Conservation (phyloP, 2,329 filamentous ascomycete species). For the Claviceps sp. region DNA sequence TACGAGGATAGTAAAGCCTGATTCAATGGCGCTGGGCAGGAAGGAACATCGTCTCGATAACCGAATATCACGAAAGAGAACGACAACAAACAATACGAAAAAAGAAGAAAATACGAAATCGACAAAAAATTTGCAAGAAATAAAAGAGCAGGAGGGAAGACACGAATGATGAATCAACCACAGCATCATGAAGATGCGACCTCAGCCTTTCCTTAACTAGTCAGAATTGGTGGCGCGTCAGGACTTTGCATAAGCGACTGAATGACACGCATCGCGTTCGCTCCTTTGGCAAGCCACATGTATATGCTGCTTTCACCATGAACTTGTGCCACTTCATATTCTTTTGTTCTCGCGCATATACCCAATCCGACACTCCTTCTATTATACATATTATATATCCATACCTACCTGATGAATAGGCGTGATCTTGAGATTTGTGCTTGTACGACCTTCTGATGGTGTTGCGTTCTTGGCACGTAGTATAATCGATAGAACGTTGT, state of each 20-base stretch:
- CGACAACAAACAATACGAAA: not conserved
- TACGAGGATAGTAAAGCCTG: conserved; percentile 14
- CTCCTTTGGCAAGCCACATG: not conserved
- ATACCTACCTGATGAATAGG: too few species aligned
- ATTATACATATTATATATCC: too few species aligned
- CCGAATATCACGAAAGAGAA: not conserved
- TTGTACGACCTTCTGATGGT: too few species aligned
- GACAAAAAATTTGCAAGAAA: not conserved
- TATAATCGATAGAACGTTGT: too few species aligned
- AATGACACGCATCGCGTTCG: not conserved
- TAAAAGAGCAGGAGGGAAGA: not conserved
- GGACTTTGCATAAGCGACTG: not conserved
- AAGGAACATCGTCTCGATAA: not conserved
- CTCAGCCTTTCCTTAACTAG: not conserved
- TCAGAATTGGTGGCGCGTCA: not conserved
- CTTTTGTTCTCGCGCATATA: conserved; percentile 2
- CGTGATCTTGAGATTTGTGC: too few species aligned
- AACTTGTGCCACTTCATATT: not conserved
- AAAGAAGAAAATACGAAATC: not conserved
- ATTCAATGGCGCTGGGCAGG: not conserved
- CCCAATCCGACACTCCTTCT: conserved; percentile 5
- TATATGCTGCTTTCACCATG: not conserved
- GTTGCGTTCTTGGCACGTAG: too few species aligned
- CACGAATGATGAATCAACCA: not conserved
- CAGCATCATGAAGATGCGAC: not conserved